Percentiles rank a stretch among this genome's conserved stretches.
phyloP scores from a whole-genome alignment of 345 rosid genomes.

The Acer campestre region DNA sequence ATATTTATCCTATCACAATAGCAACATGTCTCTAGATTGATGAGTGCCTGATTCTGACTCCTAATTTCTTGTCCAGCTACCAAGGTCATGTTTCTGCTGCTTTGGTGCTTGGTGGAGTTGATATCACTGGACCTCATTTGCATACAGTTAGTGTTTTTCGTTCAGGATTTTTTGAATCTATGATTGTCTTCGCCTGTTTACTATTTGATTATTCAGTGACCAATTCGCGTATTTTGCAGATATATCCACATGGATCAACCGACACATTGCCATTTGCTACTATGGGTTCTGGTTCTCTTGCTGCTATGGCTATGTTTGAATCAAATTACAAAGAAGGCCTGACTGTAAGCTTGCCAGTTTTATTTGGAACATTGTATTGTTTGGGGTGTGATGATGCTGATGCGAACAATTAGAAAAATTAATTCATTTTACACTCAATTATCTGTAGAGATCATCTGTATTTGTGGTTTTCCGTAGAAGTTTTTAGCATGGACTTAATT shows the following conservation, averaged over 20 bases:
- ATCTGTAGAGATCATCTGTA: no score
- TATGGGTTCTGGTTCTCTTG: conserved; percentile 93
- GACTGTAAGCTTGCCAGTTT: conserved; percentile 50
- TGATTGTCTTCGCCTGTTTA: background rate
- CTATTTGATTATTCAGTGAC: conserved; percentile 12
- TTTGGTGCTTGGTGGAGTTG: conserved; percentile 91
- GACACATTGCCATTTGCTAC: conserved; percentile 88
- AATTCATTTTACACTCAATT: no score
- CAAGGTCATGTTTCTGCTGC: conserved; percentile 84
- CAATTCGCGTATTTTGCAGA: conserved; percentile 43
- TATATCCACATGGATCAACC: conserved; percentile 86
- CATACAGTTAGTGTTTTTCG: conserved; percentile 61
- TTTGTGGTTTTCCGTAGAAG: background rate
- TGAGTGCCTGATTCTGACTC: conserved; percentile 24
- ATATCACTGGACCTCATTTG: conserved; percentile 77
- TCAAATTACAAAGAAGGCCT: conserved; percentile 81
- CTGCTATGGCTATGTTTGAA: conserved; percentile 84
- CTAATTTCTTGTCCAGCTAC: conserved; percentile 45
- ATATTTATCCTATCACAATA: background rate
- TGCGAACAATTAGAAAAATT: no score
- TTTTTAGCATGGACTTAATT: background rate
- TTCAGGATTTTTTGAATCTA: background rate
- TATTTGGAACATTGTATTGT: background rate
- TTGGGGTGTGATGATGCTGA: no score
- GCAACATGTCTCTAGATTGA: conserved; percentile 6